Conservation (phyloP, 2,329 filamentous ascomycete species). For the Massarina eburnea region DNA sequence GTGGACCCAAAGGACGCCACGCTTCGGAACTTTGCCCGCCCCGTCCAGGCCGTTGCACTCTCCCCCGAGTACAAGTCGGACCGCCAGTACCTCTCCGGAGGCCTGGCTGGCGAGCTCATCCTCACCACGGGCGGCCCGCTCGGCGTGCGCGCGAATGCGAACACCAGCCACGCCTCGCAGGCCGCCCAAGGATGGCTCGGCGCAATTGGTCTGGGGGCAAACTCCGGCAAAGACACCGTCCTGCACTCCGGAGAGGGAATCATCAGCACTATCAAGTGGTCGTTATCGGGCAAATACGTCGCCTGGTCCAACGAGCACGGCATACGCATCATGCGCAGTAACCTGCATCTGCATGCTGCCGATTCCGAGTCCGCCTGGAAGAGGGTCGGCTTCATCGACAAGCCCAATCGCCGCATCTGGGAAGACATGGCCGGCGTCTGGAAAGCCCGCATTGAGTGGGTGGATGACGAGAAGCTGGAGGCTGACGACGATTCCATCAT, state of each 20-base stretch:
- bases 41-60: constrained; percentile 88
- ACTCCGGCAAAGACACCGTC: constrained; percentile 80
- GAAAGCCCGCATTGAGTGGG: constrained; percentile 91
- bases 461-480: constrained; percentile 81
- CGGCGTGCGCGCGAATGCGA: constrained; percentile 80
- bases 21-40: constrained; percentile 88
- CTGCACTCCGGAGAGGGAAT: constrained; percentile 90
- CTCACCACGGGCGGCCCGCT: constrained; percentile 78
- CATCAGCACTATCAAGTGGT: constrained; percentile 94
- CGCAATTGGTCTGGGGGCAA: constrained; percentile 76
- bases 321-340: constrained; percentile 95
- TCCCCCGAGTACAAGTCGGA: constrained; percentile 94
- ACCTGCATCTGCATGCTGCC: constrained; percentile 73
- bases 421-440: constrained; percentile 96
- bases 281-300: constrained; percentile 85
- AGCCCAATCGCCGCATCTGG: constrained; percentile 84
- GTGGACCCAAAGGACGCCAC: constrained; percentile 88
- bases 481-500: constrained; percentile 61
- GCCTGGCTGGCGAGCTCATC: constrained; percentile 82
- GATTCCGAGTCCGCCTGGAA: constrained; percentile 90
- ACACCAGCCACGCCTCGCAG: constrained; percentile 81
- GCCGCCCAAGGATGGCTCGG: constrained; percentile 89
- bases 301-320: constrained; percentile 96
- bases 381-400: constrained; percentile 86
- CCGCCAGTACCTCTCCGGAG: constrained; percentile 85